Conservation (phyloP, 108 stramenopile genomes). For the Licmophora abbreviata region DNA sequence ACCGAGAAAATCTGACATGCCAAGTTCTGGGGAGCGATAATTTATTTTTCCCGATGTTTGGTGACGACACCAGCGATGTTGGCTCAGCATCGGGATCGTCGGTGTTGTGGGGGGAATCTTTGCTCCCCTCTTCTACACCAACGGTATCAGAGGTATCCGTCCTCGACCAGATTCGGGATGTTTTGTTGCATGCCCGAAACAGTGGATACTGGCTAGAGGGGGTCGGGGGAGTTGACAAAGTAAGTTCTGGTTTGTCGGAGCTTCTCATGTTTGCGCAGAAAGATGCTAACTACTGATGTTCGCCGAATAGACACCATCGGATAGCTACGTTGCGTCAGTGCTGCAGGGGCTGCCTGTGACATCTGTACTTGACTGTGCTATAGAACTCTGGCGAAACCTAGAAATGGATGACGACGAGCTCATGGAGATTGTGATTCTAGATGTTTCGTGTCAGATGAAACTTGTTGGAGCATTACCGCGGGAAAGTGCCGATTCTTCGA, state of each 20-base stretch:
- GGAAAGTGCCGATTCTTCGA: constrained; percentile 20
- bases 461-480: constrained; percentile 30
- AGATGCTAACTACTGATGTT: neutral
- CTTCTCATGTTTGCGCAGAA: neutral
- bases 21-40: constrained; percentile 64
- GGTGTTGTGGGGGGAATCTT: no score
- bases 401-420: constrained; percentile 83
- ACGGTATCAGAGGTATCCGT: constrained; percentile 53
- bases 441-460: constrained; percentile 74
- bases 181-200: constrained; percentile 58
- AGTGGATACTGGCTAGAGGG: constrained; percentile 69
- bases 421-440: constrained; percentile 67
- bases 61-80: constrained; percentile 12
- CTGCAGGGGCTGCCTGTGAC: constrained; percentile 64
- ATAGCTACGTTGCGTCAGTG: constrained; percentile 33
- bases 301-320: constrained; percentile 23
- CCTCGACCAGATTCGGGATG: constrained; percentile 60
- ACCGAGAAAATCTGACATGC: constrained; percentile 66
- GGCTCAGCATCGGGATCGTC: no score
- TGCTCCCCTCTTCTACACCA: neutral
- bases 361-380: constrained; percentile 56
- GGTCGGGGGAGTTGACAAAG: constrained; percentile 44
- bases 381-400: constrained; percentile 73
- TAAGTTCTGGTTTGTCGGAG: constrained; percentile 1
- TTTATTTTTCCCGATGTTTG: constrained; percentile 50